Percentiles rank a stretch among this genome's conserved stretches.
Evolutionary conservation across 2,329 filamentous ascomycete species (phyloP).

Genomic region (Ophiostoma triangulosporum): DNA sequence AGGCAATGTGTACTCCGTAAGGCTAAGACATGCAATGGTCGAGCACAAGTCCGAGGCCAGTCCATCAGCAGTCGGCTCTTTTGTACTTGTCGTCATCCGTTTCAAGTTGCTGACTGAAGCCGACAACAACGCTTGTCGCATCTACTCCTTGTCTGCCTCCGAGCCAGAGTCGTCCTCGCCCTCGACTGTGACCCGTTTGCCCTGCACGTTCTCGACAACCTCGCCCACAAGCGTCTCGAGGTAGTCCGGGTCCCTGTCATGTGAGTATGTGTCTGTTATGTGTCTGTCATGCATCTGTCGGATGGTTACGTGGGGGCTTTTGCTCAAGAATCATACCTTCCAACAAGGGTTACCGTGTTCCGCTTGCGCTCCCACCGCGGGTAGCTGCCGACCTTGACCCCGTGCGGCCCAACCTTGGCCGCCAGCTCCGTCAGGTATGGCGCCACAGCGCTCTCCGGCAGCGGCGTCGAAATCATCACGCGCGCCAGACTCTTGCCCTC

Average conservation of each 20-base stretch:
- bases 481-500: conserved; percentile 69
- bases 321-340: no score
- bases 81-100: neutral
- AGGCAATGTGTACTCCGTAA: no score
- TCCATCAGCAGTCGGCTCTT: neutral
- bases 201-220: conserved; percentile 64
- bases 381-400: conserved; percentile 91
- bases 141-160: neutral
- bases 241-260: conserved; percentile 51
- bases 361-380: conserved; percentile 77
- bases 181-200: conserved; percentile 55
- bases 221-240: conserved; percentile 69
- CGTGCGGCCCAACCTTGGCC: conserved; percentile 54
- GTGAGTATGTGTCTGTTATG: neutral
- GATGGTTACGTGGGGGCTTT: no score
- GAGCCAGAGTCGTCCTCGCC: conserved; percentile 54
- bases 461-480: conserved; percentile 72
- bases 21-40: no score
- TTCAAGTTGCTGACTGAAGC: no score
- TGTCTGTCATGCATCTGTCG: no score
- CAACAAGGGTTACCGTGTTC: conserved; percentile 85
- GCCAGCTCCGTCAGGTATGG: conserved; percentile 71
- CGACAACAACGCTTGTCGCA: no score
- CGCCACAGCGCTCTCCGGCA: conserved; percentile 77
- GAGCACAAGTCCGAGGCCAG: neutral